These are phyloP conservation scores for Dimargaris xerosporica DNA, from an alignment of 192 early-diverging fungal species.

Conservation along the genomic window DNA sequence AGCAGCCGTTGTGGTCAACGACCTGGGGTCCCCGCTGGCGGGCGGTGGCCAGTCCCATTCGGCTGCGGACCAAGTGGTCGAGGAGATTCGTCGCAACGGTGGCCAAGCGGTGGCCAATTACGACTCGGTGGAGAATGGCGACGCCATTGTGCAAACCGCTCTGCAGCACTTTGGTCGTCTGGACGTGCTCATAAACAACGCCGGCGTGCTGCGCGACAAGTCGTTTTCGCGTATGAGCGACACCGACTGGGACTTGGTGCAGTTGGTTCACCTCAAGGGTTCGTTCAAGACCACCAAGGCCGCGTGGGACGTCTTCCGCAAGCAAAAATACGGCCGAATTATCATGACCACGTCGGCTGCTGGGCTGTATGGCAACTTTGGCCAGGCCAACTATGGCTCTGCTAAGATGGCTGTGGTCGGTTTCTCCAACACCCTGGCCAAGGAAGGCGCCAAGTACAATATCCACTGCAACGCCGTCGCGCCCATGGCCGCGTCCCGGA, in stretches of 20 bases:
- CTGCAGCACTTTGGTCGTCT: conserved; percentile 87
- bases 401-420: conserved; percentile 92
- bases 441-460: conserved; percentile 89
- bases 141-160: conserved; percentile 95
- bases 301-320: conserved; percentile 88
- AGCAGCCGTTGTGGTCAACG: conserved; percentile 92
- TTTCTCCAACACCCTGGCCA: conserved; percentile 80
- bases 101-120: conserved; percentile 94
- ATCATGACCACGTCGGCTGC: conserved; percentile 93
- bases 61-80: conserved; percentile 89
- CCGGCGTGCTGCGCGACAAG: conserved; percentile 94
- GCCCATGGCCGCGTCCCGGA: conserved; percentile 89
- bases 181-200: conserved; percentile 96
- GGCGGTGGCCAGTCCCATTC: conserved; percentile 58
- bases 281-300: conserved; percentile 94
- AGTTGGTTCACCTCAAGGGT: conserved; percentile 83
- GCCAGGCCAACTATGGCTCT: conserved; percentile 46
- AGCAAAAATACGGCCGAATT: conserved; percentile 89
- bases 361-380: conserved; percentile 99
- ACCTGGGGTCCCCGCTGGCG: conserved; percentile 65
- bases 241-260: conserved; percentile 91
- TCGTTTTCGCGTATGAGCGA: conserved; percentile 95
- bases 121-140: conserved; percentile 93
- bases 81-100: conserved; percentile 75
- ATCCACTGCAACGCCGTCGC: conserved; percentile 90